Conservation (phyloP, 805 yeast species). For the Kuraishia ogatae region DNA sequence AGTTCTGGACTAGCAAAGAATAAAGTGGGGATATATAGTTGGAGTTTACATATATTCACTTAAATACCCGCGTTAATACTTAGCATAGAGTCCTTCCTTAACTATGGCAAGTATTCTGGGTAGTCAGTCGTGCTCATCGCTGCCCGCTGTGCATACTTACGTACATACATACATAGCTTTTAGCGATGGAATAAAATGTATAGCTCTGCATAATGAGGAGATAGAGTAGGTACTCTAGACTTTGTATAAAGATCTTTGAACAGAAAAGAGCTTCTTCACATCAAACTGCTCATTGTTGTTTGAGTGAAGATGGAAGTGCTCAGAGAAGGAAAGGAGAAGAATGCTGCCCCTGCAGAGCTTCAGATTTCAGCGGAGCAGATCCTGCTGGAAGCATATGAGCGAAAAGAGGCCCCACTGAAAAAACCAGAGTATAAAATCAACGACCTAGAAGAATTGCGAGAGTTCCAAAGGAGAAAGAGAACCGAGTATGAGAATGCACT, state of each 20-base stretch:
- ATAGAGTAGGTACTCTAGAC: too few species aligned
- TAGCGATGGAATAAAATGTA: background rate
- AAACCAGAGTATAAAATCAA: conserved; percentile 41
- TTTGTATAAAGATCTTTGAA: too few species aligned
- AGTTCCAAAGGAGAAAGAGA: conserved; percentile 68
- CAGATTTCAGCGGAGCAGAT: conserved; percentile 63
- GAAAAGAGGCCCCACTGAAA: conserved; percentile 29
- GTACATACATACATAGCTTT: background rate
- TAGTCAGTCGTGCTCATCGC: background rate
- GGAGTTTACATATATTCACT: too few species aligned
- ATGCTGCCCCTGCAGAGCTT: conserved; percentile 34
- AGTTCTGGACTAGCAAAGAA: too few species aligned
- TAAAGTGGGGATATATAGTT: too few species aligned
- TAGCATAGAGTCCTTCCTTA: too few species aligned
- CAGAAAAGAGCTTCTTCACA: too few species aligned
- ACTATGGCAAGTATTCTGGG: background rate
- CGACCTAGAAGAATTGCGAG: conserved; percentile 76
- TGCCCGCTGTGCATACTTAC: background rate
- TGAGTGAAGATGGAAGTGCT: background rate
- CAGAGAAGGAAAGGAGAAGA: conserved; percentile 11
- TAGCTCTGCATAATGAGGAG: background rate
- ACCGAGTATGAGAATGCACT: conserved; percentile 82
- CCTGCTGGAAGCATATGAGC: conserved; percentile 51
- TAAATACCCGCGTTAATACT: too few species aligned
- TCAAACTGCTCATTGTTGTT: too few species aligned